Base-by-base conservation (phyloP, 2,329 filamentous ascomycete genomes). In the Xylariaceae sp. region DNA sequence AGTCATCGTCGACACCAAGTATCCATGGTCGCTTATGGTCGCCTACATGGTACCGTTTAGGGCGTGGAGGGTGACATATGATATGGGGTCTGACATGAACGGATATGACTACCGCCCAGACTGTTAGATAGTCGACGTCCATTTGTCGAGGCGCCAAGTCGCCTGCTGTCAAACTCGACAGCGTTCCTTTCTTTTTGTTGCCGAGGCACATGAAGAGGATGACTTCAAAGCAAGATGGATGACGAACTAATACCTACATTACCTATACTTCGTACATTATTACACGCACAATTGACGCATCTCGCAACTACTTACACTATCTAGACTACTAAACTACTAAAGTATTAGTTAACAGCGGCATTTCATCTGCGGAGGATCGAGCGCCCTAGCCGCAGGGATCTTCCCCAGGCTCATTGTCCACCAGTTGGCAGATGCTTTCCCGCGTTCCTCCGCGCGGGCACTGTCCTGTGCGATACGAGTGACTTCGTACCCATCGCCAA, bases 361-460 rank as follows among this genome's bases (percentile, higher is more conserved):
- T 56, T 49, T 51, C 54, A 4, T 39, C n/a, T 19, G 19, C 19
- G 19, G 39, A 42, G 16, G 12, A 13, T 19, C 5, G 10, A 42
- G 39, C n/a, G n/a, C 39, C 19, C 6, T 40, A 15, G 8, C 37
- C 13, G 41, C 54, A 53, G 32, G 54, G 54, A 30, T 56, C 34
- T 55, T 53, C 53, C 47, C 55, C 55, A 55, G 51, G 55, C 37
- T 42, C 52, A 55, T 41, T 51, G 55, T 51, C 48, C 51, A 49
- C 55, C 45, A 54, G 43, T 46, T 54, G 51, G 51, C 42, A 46
- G 39, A 51, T 55, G 53, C 52, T 51, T 46, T 30, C 39, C 26
- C 34, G 18, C 43, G 5, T 13, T 42, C 21, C 37, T 39, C 21
- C 19, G n/a, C 46, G 16, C 41, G 22, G 30, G 29, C 47, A 49